Percentiles rank a stretch among this genome's conserved stretches.
Conservation (phyloP, 345 rosid species). For the Geranium rotundifolium region DNA sequence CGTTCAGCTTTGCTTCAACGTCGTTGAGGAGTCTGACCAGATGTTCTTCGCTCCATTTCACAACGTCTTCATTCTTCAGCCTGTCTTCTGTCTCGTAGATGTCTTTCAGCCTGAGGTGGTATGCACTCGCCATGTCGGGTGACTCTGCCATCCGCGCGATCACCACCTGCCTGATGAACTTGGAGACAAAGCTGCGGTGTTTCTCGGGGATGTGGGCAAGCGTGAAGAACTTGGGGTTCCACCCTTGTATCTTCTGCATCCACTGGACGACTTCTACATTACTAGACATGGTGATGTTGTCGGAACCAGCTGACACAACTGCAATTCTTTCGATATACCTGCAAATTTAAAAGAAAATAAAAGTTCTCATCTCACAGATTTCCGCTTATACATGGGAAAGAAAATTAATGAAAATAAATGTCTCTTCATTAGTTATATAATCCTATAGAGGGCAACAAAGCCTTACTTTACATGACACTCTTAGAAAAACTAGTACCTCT, state of each 20-base stretch:
- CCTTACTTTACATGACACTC: too few species aligned
- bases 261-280: constrained; percentile 39
- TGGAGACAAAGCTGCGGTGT: constrained; percentile 43
- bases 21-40: constrained; percentile 55
- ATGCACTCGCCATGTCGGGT: constrained; percentile 72
- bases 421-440: too few species aligned
- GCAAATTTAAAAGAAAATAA: constrained; percentile 9
- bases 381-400: background rate
- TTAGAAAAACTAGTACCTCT: too few species aligned
- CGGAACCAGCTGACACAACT: constrained; percentile 39
- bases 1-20: constrained; percentile 44
- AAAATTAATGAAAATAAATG: background rate
- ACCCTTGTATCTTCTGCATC: constrained; percentile 69
- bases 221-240: constrained; percentile 72
- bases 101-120: constrained; percentile 68
- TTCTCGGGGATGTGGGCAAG: constrained; percentile 55
- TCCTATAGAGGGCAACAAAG: too few species aligned
- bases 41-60: constrained; percentile 44
- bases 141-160: constrained; percentile 80
- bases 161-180: constrained; percentile 62
- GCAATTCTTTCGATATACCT: constrained; percentile 79
- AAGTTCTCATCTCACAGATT: background rate
- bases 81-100: constrained; percentile 63
- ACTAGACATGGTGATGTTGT: constrained; percentile 27
- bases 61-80: constrained; percentile 37